A percentile compares a stretch with the other conserved stretches of the same genome.
Evolutionary conservation across 306 rosid species (phyloP).

Genomic region (Cicer cuneatum): DNA sequence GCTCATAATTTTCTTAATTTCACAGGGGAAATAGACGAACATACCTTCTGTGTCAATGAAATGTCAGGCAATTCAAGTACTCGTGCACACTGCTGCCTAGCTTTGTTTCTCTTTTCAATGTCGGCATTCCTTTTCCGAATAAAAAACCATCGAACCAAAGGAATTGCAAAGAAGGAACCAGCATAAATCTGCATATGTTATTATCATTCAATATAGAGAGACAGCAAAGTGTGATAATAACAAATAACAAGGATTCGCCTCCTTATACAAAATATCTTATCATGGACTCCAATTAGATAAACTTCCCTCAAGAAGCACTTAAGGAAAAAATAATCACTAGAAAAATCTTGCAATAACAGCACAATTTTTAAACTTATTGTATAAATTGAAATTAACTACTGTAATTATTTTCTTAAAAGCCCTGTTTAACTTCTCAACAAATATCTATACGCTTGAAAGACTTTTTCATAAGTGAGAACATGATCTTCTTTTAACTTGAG

Average conservation of each 20-base stretch:
- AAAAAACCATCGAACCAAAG: conserved; percentile 85
- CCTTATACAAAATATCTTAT: conserved; percentile 8
- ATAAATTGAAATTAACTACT: background rate
- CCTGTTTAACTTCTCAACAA: background rate
- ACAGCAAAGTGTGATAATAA: conserved; percentile 18
- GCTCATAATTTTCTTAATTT: conserved; percentile 25
- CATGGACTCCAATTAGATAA: background rate
- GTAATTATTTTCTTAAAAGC: background rate
- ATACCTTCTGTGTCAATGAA: conserved; percentile 88
- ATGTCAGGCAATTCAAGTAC: conserved; percentile 82
- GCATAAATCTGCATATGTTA: conserved; percentile 79
- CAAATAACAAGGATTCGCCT: conserved; percentile 34
- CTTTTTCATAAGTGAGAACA: background rate
- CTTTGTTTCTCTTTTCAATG: conserved; percentile 85
- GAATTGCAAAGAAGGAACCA: conserved; percentile 98
- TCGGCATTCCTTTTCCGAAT: conserved; percentile 65
- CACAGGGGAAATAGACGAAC: conserved; percentile 10
- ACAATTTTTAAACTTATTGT: background rate
- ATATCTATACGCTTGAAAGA: background rate
- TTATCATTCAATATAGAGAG: conserved; percentile 37
- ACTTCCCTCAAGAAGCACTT: conserved; percentile 18
- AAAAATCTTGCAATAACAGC: background rate
- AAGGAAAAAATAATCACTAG: background rate
- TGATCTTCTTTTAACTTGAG: background rate
- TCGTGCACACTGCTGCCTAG: conserved; percentile 69